Evolutionary conservation across 306 rosid species (phyloP).

Genomic region (Spatholobus suberectus): DNA sequence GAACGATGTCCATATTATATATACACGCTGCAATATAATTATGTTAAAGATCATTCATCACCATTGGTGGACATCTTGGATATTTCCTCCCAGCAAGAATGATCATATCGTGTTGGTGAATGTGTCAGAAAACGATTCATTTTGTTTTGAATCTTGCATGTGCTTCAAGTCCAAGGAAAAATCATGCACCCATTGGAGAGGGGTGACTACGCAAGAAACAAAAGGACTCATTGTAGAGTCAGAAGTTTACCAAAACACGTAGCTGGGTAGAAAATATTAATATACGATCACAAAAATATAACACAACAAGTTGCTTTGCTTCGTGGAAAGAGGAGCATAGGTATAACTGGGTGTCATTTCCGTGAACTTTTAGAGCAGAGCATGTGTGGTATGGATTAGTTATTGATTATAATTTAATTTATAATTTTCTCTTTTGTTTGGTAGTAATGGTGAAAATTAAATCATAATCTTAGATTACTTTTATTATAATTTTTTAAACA

Average conservation of each 20-base stretch:
- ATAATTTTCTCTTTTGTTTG: too few relatives aligned
- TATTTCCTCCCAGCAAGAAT: background rate
- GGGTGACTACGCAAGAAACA: background rate
- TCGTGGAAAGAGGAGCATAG: background rate
- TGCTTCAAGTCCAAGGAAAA: conserved; percentile 36
- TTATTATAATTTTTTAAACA: too few relatives aligned
- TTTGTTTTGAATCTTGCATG: conserved; percentile 34
- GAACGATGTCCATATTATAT: conserved; percentile 11
- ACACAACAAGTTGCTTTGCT: background rate
- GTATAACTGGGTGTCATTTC: background rate
- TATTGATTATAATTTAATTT: too few relatives aligned
- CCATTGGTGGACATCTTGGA: conserved; percentile 7
- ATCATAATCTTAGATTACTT: too few relatives aligned
- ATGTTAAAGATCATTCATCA: background rate
- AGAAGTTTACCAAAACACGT: background rate
- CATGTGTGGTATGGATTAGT: too few relatives aligned
- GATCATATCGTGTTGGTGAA: background rate
- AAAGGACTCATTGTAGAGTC: background rate
- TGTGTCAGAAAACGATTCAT: conserved; percentile 35
- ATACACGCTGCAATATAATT: background rate
- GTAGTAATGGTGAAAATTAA: background rate
- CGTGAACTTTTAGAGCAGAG: background rate
- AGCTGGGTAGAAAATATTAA: background rate
- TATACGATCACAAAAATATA: background rate
- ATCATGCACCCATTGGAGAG: background rate